Percentiles rank a stretch among this genome's conserved stretches.
These are phyloP conservation scores for Verticillium nubilum DNA, from an alignment of 2,329 filamentous ascomycete genomes.

Conservation along the genomic window DNA sequence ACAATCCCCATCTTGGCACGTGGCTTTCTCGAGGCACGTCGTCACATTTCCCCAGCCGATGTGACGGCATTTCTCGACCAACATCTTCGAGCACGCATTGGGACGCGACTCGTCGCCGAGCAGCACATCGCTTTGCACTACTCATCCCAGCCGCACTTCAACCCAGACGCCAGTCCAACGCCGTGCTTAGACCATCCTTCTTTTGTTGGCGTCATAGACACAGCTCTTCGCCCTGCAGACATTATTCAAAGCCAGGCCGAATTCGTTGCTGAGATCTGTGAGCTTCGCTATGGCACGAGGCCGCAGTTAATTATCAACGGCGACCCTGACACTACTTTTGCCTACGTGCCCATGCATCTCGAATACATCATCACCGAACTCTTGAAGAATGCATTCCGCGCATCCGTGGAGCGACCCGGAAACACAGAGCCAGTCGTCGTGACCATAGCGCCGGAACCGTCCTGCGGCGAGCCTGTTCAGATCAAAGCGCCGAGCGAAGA, in stretches of 20 bases:
- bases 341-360: slow-evolving; percentile 90
- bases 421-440: slow-evolving; percentile 80
- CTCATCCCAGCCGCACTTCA: slow-evolving; percentile 63
- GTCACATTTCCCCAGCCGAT: slow-evolving; percentile 76
- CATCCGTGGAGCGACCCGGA: slow-evolving; percentile 79
- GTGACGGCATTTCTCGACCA: slow-evolving; percentile 93
- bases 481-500: slow-evolving; percentile 30
- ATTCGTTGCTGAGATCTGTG: slow-evolving; percentile 93
- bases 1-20: slow-evolving; percentile 90
- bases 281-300: slow-evolving; percentile 88
- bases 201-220: slow-evolving; percentile 95
- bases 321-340: slow-evolving; percentile 80
- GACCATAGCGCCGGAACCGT: slow-evolving; percentile 73
- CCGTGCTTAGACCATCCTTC: slow-evolving; percentile 49
- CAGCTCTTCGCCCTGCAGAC: slow-evolving; percentile 72
- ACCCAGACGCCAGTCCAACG: slow-evolving; percentile 44
- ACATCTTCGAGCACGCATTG: slow-evolving; percentile 88
- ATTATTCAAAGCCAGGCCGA: slow-evolving; percentile 81
- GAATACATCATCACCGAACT: slow-evolving; percentile 97
- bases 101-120: slow-evolving; percentile 88
- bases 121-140: slow-evolving; percentile 91
- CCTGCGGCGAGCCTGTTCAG: slow-evolving; percentile 23
- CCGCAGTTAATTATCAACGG: slow-evolving; percentile 78
- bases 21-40: slow-evolving; percentile 87
- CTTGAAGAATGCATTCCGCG: slow-evolving; percentile 93